These are phyloP conservation scores for Delonix regia DNA, from an alignment of 306 rosid genomes.

Conservation along the genomic window DNA sequence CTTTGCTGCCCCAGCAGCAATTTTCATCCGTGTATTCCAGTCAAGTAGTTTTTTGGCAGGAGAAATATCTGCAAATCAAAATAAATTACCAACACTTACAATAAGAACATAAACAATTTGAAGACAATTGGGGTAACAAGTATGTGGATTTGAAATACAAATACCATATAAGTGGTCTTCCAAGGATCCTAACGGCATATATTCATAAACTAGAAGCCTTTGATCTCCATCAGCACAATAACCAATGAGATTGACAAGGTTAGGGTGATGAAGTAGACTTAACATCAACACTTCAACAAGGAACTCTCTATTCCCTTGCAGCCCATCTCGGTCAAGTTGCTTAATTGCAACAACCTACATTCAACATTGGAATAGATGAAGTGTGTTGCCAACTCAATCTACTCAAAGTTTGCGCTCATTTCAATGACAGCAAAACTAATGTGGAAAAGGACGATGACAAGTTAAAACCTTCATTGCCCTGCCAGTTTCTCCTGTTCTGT, in stretches of 20 bases:
- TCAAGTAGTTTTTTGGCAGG: conserved; percentile 74
- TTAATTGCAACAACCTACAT: conserved; percentile 86
- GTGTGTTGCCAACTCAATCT: conserved; percentile 13
- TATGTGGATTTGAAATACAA: conserved; percentile 19
- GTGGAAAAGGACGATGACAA: conserved; percentile 12
- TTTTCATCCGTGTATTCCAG: conserved; percentile 92
- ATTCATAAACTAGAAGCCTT: conserved; percentile 94
- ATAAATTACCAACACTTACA: conserved; percentile 20
- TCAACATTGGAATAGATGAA: conserved; percentile 37
- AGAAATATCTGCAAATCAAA: conserved; percentile 64
- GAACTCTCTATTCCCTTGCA: conserved; percentile 95
- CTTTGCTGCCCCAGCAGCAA: conserved; percentile 91
- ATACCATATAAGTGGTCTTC: conserved; percentile 92
- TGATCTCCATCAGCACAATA: conserved; percentile 99
- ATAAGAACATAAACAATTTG: conserved; percentile 6
- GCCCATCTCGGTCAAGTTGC: conserved; percentile 91
- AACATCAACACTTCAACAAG: conserved; percentile 93
- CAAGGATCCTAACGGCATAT: conserved; percentile 89
- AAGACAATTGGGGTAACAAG: not conserved
- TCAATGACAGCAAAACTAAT: conserved; percentile 10
- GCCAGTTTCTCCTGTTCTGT: conserved; percentile 21
- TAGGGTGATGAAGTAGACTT: conserved; percentile 92
- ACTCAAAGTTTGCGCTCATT: not conserved
- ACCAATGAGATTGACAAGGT: conserved; percentile 91
- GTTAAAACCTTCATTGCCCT: conserved; percentile 17